These are phyloP conservation scores for Lasiodiplodia sp. DNA, from an alignment of 2,329 filamentous ascomycete species.

Conservation along the genomic window DNA sequence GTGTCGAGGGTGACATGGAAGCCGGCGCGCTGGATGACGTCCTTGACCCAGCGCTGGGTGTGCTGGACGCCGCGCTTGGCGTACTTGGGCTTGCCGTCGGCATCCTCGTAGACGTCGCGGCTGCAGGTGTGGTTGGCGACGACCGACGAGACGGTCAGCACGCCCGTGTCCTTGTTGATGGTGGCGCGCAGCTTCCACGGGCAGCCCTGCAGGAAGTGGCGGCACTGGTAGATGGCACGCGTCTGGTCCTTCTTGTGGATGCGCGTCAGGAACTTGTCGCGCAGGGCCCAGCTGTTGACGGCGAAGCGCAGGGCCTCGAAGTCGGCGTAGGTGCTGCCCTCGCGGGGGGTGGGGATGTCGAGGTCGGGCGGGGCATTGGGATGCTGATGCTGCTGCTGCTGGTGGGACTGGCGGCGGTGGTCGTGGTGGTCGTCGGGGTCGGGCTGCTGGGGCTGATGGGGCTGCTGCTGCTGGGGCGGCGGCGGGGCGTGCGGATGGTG, in stretches of 20 bases:
- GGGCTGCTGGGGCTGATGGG: conserved; percentile 1
- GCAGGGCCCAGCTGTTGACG: conserved; percentile 33
- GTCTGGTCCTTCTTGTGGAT: conserved; percentile 33
- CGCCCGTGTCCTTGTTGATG: conserved; percentile 30
- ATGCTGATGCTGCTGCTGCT: conserved; percentile 26
- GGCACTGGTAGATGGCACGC: conserved; percentile 33
- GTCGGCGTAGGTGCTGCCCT: conserved; percentile 31
- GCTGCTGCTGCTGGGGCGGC: conserved; percentile 17
- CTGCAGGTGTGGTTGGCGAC: conserved; percentile 31
- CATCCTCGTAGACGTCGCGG: conserved; percentile 29
- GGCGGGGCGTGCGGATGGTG: conserved; percentile 24
- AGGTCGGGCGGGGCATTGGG: conserved; percentile 30
- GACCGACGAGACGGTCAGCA: conserved; percentile 31
- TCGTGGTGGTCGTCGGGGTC: conserved; percentile 26
- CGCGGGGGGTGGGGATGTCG: conserved; percentile 32
- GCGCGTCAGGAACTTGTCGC: conserved; percentile 33
- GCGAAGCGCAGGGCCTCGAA: conserved; percentile 32
- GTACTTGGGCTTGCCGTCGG: conserved; percentile 32
- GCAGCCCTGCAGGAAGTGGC: conserved; percentile 30
- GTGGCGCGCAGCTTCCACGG: conserved; percentile 32
- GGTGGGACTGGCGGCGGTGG: conserved; percentile 18
- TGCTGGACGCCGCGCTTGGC: conserved; percentile 33
- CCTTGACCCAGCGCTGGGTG: conserved; percentile 34
- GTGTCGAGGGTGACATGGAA: conserved; percentile 31
- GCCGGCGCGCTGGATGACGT: conserved; percentile 29